phyloP scores from a whole-genome alignment of 1,284 basidiomycete species.

The Megacollybia platyphylla region DNA sequence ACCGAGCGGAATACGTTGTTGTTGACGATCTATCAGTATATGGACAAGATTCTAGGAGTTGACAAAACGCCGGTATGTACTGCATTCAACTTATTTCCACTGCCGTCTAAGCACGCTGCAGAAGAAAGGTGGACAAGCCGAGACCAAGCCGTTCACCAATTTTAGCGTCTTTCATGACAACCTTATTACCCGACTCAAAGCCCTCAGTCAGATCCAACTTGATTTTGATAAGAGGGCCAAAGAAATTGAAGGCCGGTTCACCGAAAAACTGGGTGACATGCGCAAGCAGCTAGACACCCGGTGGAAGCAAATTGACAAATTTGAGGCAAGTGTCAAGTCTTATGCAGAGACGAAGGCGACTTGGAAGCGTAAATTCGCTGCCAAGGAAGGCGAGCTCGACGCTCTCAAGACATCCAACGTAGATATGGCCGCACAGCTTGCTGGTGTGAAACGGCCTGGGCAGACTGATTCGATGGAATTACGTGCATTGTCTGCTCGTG shows the following conservation, averaged over 20 bases:
- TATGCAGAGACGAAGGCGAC: slow-evolving; percentile 75
- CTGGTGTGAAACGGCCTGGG: slow-evolving; percentile 51
- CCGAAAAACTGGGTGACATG: slow-evolving; percentile 68
- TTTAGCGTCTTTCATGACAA: slow-evolving; percentile 93
- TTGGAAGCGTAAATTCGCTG: slow-evolving; percentile 75
- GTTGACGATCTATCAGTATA: slow-evolving; percentile 87
- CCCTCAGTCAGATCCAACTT: slow-evolving; percentile 70
- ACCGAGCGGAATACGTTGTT: slow-evolving; percentile 88
- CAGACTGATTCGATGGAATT: slow-evolving; percentile 62
- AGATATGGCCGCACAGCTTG: slow-evolving; percentile 69
- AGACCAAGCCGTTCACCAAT: slow-evolving; percentile 87
- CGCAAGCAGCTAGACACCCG: slow-evolving; percentile 80
- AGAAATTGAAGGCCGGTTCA: slow-evolving; percentile 63
- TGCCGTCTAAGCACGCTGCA: slow-evolving; percentile 13
- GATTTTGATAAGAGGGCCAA: slow-evolving; percentile 83
- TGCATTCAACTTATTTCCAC: slow-evolving; percentile 5
- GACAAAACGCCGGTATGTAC: slow-evolving; percentile 69
- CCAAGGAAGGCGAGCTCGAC: slow-evolving; percentile 86
- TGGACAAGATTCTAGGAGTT: slow-evolving; percentile 87
- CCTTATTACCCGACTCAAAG: slow-evolving; percentile 78
- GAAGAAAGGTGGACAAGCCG: slow-evolving; percentile 63
- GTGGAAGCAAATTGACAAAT: slow-evolving; percentile 90
- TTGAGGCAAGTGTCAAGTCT: slow-evolving; percentile 79
- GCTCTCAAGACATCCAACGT: slow-evolving; percentile 67
- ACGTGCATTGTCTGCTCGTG: slow-evolving; percentile 57